phyloP scores from a whole-genome alignment of 2,329 filamentous ascomycete species.

The Fonsecaea erecta region DNA sequence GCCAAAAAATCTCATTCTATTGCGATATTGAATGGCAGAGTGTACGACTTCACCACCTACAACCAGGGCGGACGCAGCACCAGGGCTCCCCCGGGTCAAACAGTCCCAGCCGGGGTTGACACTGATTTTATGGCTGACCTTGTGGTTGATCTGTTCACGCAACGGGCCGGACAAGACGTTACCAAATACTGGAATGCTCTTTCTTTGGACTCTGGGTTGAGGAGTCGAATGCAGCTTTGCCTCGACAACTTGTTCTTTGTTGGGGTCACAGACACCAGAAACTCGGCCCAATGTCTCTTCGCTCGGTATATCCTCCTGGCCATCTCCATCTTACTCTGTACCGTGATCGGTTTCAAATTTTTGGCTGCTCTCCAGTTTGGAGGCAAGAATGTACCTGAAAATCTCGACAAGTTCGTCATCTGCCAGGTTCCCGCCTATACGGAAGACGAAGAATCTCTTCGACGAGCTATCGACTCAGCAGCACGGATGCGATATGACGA shows the following conservation, averaged over 20 bases:
- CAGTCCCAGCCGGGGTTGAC: constrained; percentile 56
- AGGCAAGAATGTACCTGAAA: constrained; percentile 87
- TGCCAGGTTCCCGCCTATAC: constrained; percentile 98
- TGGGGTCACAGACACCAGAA: constrained; percentile 87
- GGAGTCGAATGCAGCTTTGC: constrained; percentile 75
- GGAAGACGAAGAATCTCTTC: constrained; percentile 95
- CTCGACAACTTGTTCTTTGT: constrained; percentile 95
- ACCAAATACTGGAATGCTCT: constrained; percentile 81
- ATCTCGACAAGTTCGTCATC: constrained; percentile 97
- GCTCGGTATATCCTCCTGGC: constrained; percentile 86
- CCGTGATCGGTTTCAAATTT: constrained; percentile 93
- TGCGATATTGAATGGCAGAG: constrained; percentile 74
- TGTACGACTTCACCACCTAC: constrained; percentile 92
- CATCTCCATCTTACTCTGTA: constrained; percentile 77
- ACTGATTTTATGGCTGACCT: constrained; percentile 79
- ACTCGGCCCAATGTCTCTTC: constrained; percentile 82
- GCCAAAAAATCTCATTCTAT: constrained; percentile 68
- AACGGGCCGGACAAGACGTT: constrained; percentile 76
- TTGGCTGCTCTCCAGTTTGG: constrained; percentile 93
- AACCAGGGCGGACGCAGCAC: constrained; percentile 72
- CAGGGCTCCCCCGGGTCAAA: constrained; percentile 59
- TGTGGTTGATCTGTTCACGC: constrained; percentile 77
- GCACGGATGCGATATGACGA: constrained; percentile 97
- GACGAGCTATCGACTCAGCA: constrained; percentile 94
- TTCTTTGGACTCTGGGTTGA: constrained; percentile 60